These are phyloP conservation scores for Gonium pectorale DNA, from an alignment of 139 green algal genomes.

Conservation along the genomic window DNA sequence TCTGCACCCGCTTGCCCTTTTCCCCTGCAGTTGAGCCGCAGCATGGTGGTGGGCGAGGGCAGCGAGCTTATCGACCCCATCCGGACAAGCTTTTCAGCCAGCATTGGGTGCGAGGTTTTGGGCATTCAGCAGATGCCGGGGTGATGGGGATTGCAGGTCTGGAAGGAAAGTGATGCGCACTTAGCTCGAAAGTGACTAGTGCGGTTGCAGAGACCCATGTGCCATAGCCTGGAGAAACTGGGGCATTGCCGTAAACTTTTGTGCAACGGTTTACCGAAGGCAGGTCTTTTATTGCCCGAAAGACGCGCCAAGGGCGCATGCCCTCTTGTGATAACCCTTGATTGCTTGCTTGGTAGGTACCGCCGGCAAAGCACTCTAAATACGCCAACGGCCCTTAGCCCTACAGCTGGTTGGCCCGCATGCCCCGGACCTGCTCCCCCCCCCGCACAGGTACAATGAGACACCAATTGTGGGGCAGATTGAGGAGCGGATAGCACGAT, in stretches of 20 bases:
- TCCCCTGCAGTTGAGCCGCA: slow-evolving; percentile 31
- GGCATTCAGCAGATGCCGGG: neutral
- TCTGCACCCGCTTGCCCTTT: neutral
- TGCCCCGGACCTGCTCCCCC: neutral
- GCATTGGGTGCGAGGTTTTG: slow-evolving; percentile 28
- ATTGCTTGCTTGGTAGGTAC: neutral
- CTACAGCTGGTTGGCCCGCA: too few relatives aligned
- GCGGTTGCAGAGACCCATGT: too few relatives aligned
- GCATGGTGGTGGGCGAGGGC: slow-evolving; percentile 34
- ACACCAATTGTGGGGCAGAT: neutral
- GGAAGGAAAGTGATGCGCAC: too few relatives aligned
- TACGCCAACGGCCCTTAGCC: too few relatives aligned
- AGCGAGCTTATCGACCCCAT: slow-evolving; percentile 33
- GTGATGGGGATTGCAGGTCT: neutral
- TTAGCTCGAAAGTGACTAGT: too few relatives aligned
- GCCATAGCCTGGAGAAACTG: neutral
- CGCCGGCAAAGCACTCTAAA: too few relatives aligned
- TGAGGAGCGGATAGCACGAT: slow-evolving; percentile 37
- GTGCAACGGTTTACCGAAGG: neutral
- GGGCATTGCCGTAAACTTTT: neutral
- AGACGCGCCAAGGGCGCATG: neutral
- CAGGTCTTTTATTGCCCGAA: neutral
- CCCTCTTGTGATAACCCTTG: neutral
- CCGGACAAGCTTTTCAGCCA: slow-evolving; percentile 41
- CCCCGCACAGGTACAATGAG: neutral